A percentile compares a stretch with the other conserved stretches of the same genome.
These are phyloP conservation scores for Citrus glauca DNA, from an alignment of 345 rosid species.

Conservation along the genomic window DNA sequence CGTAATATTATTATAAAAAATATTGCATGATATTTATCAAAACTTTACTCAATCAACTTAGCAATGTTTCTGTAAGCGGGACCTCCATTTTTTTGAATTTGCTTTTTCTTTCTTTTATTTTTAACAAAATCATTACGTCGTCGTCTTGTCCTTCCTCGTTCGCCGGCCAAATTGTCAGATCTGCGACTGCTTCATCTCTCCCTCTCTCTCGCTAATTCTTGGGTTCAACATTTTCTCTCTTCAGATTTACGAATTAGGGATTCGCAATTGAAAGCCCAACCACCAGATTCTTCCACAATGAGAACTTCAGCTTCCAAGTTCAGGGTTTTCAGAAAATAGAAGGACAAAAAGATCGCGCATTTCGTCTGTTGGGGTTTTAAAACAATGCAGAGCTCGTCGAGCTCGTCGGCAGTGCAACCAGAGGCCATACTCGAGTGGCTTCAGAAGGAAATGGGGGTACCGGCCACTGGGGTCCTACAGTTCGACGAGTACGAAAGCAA, in stretches of 20 bases:
- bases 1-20: too few species aligned
- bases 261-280: neutral
- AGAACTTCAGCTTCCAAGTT: neutral
- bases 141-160: neutral
- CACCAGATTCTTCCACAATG: neutral
- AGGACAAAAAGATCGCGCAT: neutral
- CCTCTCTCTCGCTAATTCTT: constrained; percentile 1
- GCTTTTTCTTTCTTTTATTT: neutral
- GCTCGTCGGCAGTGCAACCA: constrained; percentile 47
- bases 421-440: constrained; percentile 82
- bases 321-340: neutral
- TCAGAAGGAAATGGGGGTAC: constrained; percentile 87
- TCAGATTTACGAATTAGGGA: neutral
- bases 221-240: neutral
- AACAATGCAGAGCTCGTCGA: constrained; percentile 41
- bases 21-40: too few species aligned
- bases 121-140: neutral
- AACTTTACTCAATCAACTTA: too few species aligned
- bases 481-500: constrained; percentile 45
- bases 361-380: neutral
- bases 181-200: neutral
- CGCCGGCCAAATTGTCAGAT: constrained; percentile 8
- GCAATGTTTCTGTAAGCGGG: neutral
- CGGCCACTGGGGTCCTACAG: constrained; percentile 65
- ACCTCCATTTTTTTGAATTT: neutral